Conservation (phyloP, 805 yeast species). For the Scheffersomyces coipomensis region DNA sequence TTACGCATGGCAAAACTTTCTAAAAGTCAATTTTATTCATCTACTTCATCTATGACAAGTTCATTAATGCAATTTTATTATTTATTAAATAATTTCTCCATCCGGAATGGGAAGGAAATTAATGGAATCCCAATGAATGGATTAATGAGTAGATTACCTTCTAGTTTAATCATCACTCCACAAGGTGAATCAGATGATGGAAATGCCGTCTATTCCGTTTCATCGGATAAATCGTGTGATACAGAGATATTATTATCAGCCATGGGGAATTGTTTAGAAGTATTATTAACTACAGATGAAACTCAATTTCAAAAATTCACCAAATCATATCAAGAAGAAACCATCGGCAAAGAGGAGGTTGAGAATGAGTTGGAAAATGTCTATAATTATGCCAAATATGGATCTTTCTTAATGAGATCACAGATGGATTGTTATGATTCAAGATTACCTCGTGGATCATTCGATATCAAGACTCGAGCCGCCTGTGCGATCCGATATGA, state of each 20-base stretch:
- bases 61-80: slow-evolving; percentile 72
- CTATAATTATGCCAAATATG: slow-evolving; percentile 73
- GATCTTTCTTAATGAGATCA: slow-evolving; percentile 77
- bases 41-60: slow-evolving; percentile 87
- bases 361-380: slow-evolving; percentile 18
- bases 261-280: slow-evolving; percentile 79
- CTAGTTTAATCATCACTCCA: slow-evolving; percentile 50
- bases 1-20: slow-evolving; percentile 42
- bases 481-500: slow-evolving; percentile 84
- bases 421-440: slow-evolving; percentile 83
- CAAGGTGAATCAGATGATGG: slow-evolving; percentile 28
- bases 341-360: background rate
- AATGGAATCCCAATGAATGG: slow-evolving; percentile 41
- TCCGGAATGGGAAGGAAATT: slow-evolving; percentile 20
- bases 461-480: slow-evolving; percentile 91
- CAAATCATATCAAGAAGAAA: slow-evolving; percentile 14
- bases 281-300: slow-evolving; percentile 62
- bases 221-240: slow-evolving; percentile 66
- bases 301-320: slow-evolving; percentile 45
- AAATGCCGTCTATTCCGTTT: slow-evolving; percentile 55
- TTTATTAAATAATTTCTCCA: slow-evolving; percentile 49
- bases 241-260: slow-evolving; percentile 66
- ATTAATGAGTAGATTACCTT: slow-evolving; percentile 45
- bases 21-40: slow-evolving; percentile 55
- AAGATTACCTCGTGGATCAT: slow-evolving; percentile 81